Evolutionary conservation across 768 basidiomycete species (phyloP).

Genomic region (Trametes punicea): DNA sequence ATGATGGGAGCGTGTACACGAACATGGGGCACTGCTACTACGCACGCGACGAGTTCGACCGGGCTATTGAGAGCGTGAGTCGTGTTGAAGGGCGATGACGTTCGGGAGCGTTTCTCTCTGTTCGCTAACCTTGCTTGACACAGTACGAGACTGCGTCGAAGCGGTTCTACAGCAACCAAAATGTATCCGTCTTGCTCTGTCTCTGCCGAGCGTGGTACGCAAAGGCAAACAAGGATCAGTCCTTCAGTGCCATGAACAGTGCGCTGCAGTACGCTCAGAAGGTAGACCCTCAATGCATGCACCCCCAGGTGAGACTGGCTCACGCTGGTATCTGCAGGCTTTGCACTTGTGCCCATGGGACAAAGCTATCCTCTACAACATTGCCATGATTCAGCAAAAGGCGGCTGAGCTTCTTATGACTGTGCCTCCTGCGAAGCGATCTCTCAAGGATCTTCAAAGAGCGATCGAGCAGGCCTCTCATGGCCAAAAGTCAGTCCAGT

Average conservation of each 20-base stretch:
- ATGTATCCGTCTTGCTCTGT: slow-evolving; percentile 75
- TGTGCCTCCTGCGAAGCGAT: slow-evolving; percentile 69
- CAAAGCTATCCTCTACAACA: slow-evolving; percentile 90
- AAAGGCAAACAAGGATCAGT: slow-evolving; percentile 88
- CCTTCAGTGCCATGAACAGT: slow-evolving; percentile 75
- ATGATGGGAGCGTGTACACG: slow-evolving; percentile 82
- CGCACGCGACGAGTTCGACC: slow-evolving; percentile 88
- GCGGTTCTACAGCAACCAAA: slow-evolving; percentile 70
- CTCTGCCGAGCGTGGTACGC: slow-evolving; percentile 92
- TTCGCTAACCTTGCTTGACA: slow-evolving; percentile 2
- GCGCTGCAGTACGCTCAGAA: slow-evolving; percentile 81
- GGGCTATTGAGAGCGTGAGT: slow-evolving; percentile 92
- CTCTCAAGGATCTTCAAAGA: slow-evolving; percentile 71
- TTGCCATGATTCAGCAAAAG: slow-evolving; percentile 98
- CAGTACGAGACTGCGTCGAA: slow-evolving; percentile 92
- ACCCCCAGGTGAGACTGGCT: background rate
- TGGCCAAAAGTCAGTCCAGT: slow-evolving; percentile 70
- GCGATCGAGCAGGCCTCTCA: slow-evolving; percentile 80
- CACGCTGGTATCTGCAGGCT: slow-evolving; percentile 59
- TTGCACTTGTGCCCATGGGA: slow-evolving; percentile 81
- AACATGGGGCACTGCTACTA: slow-evolving; percentile 98
- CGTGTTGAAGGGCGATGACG: background rate
- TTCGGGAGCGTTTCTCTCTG: background rate
- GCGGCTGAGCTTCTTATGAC: slow-evolving; percentile 86
- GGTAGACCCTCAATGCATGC: slow-evolving; percentile 38